These are phyloP conservation scores for Mitragyna speciosa DNA, from an alignment of 257 asterid genomes.

Conservation along the genomic window DNA sequence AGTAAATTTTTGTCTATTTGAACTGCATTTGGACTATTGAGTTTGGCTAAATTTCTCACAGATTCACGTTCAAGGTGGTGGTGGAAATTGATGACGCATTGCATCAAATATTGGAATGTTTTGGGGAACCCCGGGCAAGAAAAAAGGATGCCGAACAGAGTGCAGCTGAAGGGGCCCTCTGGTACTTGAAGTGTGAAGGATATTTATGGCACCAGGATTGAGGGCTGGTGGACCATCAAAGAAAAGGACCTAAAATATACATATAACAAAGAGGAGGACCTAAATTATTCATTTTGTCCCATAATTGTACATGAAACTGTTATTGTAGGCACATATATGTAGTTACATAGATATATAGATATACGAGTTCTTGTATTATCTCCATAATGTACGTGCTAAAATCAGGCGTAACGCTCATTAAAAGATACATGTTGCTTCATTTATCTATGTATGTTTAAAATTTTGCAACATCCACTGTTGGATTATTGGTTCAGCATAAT, in stretches of 20 bases:
- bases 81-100: slow-evolving; percentile 52
- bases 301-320: neutral
- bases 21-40: neutral
- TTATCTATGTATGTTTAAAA: no score
- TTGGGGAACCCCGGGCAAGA: slow-evolving; percentile 54
- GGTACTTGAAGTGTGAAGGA: slow-evolving; percentile 64
- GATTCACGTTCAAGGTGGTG: slow-evolving; percentile 61
- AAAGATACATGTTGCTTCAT: no score
- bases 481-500: no score
- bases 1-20: neutral
- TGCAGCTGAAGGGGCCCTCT: slow-evolving; percentile 81
- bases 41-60: slow-evolving; percentile 21
- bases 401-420: no score
- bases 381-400: neutral
- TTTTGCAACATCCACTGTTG: neutral
- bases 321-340: neutral
- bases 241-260: neutral
- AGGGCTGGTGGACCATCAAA: neutral
- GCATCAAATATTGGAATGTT: slow-evolving; percentile 46
- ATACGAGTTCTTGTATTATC: neutral
- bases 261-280: neutral
- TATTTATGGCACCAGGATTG: slow-evolving; percentile 33
- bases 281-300: no score
- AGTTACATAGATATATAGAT: neutral
- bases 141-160: slow-evolving; percentile 82